Evolutionary conservation across 306 rosid genomes (phyloP), one percentile per base, ranked within the genome.

Genomic region (Carpinus viminea): DNA sequence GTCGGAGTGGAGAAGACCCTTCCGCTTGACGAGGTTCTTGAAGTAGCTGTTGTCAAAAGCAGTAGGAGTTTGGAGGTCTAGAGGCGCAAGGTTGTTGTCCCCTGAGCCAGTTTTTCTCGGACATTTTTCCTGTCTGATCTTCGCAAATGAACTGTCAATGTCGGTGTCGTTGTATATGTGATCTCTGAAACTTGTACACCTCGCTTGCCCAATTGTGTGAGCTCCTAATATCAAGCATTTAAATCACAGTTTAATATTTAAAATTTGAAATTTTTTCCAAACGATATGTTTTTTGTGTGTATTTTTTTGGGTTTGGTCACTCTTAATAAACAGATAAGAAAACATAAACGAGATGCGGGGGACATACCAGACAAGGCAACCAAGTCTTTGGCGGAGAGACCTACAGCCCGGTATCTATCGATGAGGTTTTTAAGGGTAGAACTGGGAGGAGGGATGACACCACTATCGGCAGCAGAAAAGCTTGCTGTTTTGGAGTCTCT

Each of bases 351-450:
- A 71, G 7, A n/a, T 4, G 4, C 6, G n/a, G 3, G 76, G 16
- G 64, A 26, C 41, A 57, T 76, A 94, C 98, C 98, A 17, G 98
- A 92, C 81, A 94, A 86, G 73, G 97, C 97, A 78, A 92, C 96
- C 92, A 94, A 70, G 81, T 94, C 96, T 26, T 48, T 80, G 12
- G 51, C 65, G 74, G 94, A 86, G 70, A 94, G 98, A 1, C 97
- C 97, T 60, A 55, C 74, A 34, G 81, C 78, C 34, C 8, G 4
- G 78, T 89, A 94, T 1, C 78, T 83, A 2, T 60, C 57, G 82
- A 76, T 88, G 66, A 94, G 92, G 68, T 50, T 28, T 76, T 12
- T 60, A 5, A 90, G 91, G 36, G 74, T 77, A 7, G 86, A 78
- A 34, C 84, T 56, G 1, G 92, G 91, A 62, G 94, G 41, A 73